A percentile compares a stretch with the other conserved stretches of the same genome.
Evolutionary conservation across 2,329 filamentous ascomycete species (phyloP).

Genomic region (Grosmannia clavigera): DNA sequence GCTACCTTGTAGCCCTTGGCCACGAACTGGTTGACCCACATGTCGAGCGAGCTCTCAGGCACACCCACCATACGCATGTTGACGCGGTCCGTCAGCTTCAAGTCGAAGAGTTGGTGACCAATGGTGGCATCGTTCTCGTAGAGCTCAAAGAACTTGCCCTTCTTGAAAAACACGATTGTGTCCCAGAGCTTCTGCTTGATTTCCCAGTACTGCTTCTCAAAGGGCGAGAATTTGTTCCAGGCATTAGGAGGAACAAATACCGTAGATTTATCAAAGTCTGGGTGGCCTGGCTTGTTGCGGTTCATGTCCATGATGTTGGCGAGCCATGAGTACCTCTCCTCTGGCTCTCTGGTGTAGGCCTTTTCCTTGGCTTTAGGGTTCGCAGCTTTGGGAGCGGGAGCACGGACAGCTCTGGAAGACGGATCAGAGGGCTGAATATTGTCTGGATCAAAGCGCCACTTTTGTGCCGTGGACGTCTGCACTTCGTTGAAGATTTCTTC

Average conservation of each 20-base stretch:
- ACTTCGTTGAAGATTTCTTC: slow-evolving; percentile 43
- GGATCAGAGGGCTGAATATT: slow-evolving; percentile 24
- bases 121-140: slow-evolving; percentile 97
- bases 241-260: slow-evolving; percentile 78
- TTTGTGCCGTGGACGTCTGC: slow-evolving; percentile 59
- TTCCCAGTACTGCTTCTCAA: slow-evolving; percentile 98
- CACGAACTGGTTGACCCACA: slow-evolving; percentile 97
- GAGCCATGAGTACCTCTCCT: slow-evolving; percentile 81
- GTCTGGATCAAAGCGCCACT: slow-evolving; percentile 60
- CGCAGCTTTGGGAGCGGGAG: slow-evolving; percentile 16
- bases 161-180: slow-evolving; percentile 98
- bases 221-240: slow-evolving; percentile 76
- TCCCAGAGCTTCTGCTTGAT: slow-evolving; percentile 98
- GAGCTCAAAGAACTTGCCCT: slow-evolving; percentile 97
- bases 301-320: slow-evolving; percentile 78
- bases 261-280: slow-evolving; percentile 83
- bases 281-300: slow-evolving; percentile 61
- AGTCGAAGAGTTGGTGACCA: slow-evolving; percentile 89
- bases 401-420: slow-evolving; percentile 7
- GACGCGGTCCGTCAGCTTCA: slow-evolving; percentile 94
- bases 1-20: slow-evolving; percentile 97
- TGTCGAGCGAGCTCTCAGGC: slow-evolving; percentile 85
- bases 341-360: slow-evolving; percentile 69
- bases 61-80: slow-evolving; percentile 99
- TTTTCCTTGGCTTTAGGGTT: slow-evolving; percentile 42